Base-by-base conservation (phyloP, 805 yeast genomes). In the Kuraishia molischiana region DNA sequence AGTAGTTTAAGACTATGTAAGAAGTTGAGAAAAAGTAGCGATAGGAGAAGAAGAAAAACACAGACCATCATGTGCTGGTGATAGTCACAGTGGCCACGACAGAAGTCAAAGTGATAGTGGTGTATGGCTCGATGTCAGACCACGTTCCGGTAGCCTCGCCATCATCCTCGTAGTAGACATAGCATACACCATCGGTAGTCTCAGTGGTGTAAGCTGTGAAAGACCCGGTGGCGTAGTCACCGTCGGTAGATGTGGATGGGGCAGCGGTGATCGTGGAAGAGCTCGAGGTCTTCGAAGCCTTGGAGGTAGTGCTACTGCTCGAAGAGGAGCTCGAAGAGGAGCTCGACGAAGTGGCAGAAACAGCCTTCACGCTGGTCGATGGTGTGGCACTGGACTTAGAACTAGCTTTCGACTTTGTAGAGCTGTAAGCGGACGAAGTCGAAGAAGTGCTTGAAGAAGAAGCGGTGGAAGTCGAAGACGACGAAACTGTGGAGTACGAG, bases 111-210 rank as follows among this genome's bases (percentile, higher is more conserved):
- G 64, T 59, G 26, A 51, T 44, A 3, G 64, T 59, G 15, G 64
- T 58, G 38, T 47, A 50, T 24, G 61, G 58, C 13, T 40, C 40
- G 17, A 41, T 50, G 34, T 56, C 61, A 15, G 42, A 30, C 41
- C 51, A 56, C 18, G 45, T 37, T 4, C 48, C 45, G 14, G 50
- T 48, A 18, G 36, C 38, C 20, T 45, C 50, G 26, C 10, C 26
- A 29, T 50, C 61, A 37, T 58, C 61, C 4, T 60, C 66, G 39
- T 60, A 61, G 50, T 53, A 55, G 13, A 61, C 55, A 39, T 46
- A 54, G 42, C 65, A 60, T 1, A 58, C 56, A 8, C 65, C 64
- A 30, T 41, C 49, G 2, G 41, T 38, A 5, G 50, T 45, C 29
- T 49, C 54, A 2, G 65, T 60, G 20, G 52, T 47, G 43, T 56